A percentile compares a stretch with the other conserved stretches of the same genome.
phyloP scores from a whole-genome alignment of 2,329 filamentous ascomycete species.

The Westerdykella sp. region DNA sequence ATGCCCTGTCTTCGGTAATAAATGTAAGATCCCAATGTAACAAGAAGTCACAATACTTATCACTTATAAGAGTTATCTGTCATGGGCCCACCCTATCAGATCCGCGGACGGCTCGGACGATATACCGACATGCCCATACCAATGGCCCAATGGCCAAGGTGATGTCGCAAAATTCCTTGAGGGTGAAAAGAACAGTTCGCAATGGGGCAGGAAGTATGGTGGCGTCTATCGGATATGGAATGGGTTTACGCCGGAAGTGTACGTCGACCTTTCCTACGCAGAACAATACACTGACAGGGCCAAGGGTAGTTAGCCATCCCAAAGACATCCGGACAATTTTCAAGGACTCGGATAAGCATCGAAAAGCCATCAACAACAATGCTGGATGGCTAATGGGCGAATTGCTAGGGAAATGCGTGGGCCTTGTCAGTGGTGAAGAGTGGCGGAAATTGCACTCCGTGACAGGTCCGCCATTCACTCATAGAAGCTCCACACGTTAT shows the following conservation, averaged over 20 bases:
- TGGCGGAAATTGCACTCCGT: conserved; percentile 24
- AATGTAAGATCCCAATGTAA: too few species aligned
- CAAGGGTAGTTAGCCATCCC: conserved; percentile 12
- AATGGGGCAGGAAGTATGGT: conserved; percentile 33
- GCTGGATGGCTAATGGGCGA: conserved; percentile 38
- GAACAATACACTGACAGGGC: too few species aligned
- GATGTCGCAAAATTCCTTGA: conserved; percentile 39
- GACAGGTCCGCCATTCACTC: conserved; percentile 16
- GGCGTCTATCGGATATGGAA: conserved; percentile 34
- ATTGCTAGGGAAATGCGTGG: conserved; percentile 42
- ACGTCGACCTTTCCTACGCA: conserved; percentile 5
- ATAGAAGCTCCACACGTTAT: conserved; percentile 1
- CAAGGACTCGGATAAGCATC: conserved; percentile 41
- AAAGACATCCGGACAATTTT: conserved; percentile 28
- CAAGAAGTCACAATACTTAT: too few species aligned
- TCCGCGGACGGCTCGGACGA: neutral
- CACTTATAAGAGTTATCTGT: neutral
- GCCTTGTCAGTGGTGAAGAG: conserved; percentile 33
- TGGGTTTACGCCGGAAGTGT: conserved; percentile 39
- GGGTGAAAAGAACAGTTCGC: conserved; percentile 27
- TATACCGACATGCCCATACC: conserved; percentile 11
- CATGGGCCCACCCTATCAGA: neutral
- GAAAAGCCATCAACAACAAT: conserved; percentile 40
- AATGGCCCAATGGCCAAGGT: conserved; percentile 25
- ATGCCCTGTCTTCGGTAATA: too few species aligned